Evolutionary conservation across 1,284 basidiomycete genomes (phyloP).

Genomic region (Pseudozyma pruni): DNA sequence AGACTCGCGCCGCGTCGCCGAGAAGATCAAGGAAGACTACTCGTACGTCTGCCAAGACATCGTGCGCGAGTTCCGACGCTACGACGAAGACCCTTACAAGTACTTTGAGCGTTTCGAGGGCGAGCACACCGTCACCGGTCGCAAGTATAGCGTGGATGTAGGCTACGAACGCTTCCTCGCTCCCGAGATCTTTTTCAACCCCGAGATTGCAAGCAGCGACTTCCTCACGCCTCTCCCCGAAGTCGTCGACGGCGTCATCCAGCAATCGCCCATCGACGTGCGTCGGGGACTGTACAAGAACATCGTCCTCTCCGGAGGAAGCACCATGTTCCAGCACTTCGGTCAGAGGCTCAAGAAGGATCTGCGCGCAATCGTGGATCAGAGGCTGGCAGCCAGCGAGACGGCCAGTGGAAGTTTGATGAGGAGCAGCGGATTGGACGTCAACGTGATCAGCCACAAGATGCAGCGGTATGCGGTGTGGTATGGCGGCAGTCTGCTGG

Average conservation of each 20-base stretch:
- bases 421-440: conserved; percentile 69
- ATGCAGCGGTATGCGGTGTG: conserved; percentile 97
- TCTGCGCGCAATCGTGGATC: conserved; percentile 91
- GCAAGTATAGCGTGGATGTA: conserved; percentile 91
- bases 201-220: conserved; percentile 97
- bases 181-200: conserved; percentile 99
- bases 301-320: conserved; percentile 93
- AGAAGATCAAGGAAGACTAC: conserved; percentile 97
- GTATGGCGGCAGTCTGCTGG: conserved; percentile 88
- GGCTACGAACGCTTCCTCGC: conserved; percentile 99
- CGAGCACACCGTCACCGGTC: conserved; percentile 88
- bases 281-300: conserved; percentile 96
- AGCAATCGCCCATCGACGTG: conserved; percentile 94
- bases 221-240: conserved; percentile 96
- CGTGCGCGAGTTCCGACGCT: conserved; percentile 98
- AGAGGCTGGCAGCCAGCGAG: conserved; percentile 82
- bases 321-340: conserved; percentile 98
- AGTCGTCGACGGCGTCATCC: conserved; percentile 96
- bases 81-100: conserved; percentile 94
- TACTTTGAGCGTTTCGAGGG: conserved; percentile 94
- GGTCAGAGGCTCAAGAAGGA: conserved; percentile 94
- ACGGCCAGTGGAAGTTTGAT: conserved; percentile 79
- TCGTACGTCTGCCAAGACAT: conserved; percentile 98
- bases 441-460: conserved; percentile 94
- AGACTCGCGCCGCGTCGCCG: conserved; percentile 89